Conservation (phyloP, 2,329 filamentous ascomycete species). For the Epicoccum nigrum region DNA sequence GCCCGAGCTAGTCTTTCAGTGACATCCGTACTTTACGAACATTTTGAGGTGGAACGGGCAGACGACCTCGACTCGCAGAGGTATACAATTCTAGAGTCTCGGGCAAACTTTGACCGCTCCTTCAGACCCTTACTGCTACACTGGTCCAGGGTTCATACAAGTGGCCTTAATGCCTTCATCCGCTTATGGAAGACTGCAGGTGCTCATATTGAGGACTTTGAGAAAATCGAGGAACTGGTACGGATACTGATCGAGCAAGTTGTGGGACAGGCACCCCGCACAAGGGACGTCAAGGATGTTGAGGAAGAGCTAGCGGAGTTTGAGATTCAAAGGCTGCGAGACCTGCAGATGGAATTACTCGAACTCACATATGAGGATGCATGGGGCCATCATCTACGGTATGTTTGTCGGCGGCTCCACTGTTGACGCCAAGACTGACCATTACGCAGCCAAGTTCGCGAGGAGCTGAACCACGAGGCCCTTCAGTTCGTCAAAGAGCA, state of each 20-base stretch:
- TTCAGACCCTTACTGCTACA: constrained; percentile 89
- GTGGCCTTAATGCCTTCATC: constrained; percentile 85
- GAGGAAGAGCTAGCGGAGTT: constrained; percentile 89
- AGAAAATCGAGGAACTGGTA: constrained; percentile 89
- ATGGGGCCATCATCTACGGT: constrained; percentile 86
- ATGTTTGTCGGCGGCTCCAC: constrained; percentile 18
- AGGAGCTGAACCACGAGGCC: constrained; percentile 88
- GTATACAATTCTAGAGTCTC: constrained; percentile 75
- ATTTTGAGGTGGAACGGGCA: constrained; percentile 89
- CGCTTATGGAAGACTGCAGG: constrained; percentile 90
- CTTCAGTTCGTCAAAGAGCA: constrained; percentile 98
- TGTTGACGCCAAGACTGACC: constrained; percentile 28
- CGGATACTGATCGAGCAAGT: constrained; percentile 90
- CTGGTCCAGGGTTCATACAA: constrained; percentile 89
- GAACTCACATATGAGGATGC: constrained; percentile 91
- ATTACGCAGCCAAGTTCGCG: constrained; percentile 71
- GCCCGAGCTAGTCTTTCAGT: constrained; percentile 85
- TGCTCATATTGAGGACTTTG: constrained; percentile 84
- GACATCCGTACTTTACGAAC: constrained; percentile 88
- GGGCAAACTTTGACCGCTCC: constrained; percentile 80
- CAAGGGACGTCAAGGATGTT: constrained; percentile 82
- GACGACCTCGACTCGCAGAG: constrained; percentile 79
- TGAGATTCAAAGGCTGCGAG: constrained; percentile 77
- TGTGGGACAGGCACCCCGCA: constrained; percentile 79
- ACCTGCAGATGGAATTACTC: constrained; percentile 91